Evolutionary conservation across 768 basidiomycete species (phyloP), one percentile per base, ranked within the genome.

Genomic region (Lactarius pseudohatsudake): DNA sequence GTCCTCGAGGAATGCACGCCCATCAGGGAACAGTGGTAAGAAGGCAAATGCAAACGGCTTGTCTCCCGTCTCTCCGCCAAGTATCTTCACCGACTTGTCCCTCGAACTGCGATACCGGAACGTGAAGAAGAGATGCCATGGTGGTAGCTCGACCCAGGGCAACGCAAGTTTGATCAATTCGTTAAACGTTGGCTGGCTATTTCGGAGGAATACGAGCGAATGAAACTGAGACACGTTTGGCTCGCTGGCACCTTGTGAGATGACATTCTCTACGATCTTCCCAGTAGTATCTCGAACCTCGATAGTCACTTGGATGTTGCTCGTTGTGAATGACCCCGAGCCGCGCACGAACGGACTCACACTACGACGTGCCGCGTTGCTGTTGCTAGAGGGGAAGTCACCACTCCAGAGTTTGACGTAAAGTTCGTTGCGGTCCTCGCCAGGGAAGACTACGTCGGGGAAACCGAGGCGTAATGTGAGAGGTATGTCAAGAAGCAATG

Each of bases 401-500:
- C 93, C 96, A 63, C 88, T 90, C 95, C 95, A 98, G 0, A 98
- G 84, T 76, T 97, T 97, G 79, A 98, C 85, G 76, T 98, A 98
- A 15, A 98, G 82, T 70, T 98, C 96, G 72, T 98, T 98, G 18
- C 96, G 87, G n/a, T 86, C 78, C 68, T 92, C 90, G 8, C 91
- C 92, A 3, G 96, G 96, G 74, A 95, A 95, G 10, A 96, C 95
- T 8, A 97, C 95, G 71, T 98, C 96, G 0, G 96, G 92, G 74
- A 98, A 98, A 36, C 94, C 94, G 40, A 98, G 86, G 3, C 94
- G 90, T 15, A 90, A 79, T 2, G 94, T 95, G 56, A 88, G 84
- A 0, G 96, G 91, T 10, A 86, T 84, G 70, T 90, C 92, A 66
- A 90, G 88, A 28, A 98, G 80, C 20, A 96, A 77, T 1, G 90